Evolutionary conservation across 257 asterid genomes (phyloP), one percentile per base, ranked within the genome.

Genomic region (Apocynum venetum): DNA sequence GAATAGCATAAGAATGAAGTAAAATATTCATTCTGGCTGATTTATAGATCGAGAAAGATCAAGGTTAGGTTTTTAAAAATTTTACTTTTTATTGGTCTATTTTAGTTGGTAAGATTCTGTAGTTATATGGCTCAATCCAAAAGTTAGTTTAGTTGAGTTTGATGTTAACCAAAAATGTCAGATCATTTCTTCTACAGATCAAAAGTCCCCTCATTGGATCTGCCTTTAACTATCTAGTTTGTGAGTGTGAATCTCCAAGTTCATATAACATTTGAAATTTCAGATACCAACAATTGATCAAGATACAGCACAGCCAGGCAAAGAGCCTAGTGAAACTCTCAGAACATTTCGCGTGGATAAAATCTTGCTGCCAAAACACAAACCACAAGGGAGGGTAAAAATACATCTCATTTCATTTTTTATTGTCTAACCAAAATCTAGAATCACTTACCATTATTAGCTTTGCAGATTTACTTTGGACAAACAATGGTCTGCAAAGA

Each of bases 201-300:
- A 63, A 63, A 31, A 63, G 44, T 38, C 31, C 44, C 41, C 40
- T 63, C 4, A 38, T 25, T 4, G 31, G 31, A 25, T 25, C 31
- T 25, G 31, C 31, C 31, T 25, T 25, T 25, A 25, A 63, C 4
- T 11, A 8, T 63, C 1, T 55, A 15, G 55, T 77, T 43, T n/a
- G 12, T 67, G 65, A 38, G 74, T 15, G 9, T 49, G 76, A 44
- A 17, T 55, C 55, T 77, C 63, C 56, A 44, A 53, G 31, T 59
- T 35, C 43, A 44, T n/a, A 7, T n/a, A 59, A 59, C 35, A 8
- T 59, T 59, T 63, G 4, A 63, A 63, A 25, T 74, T 70, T 57
- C 83, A 91, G 96, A 15, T 91, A 49, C 89, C 94, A 38, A 80
- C 85, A 43, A 77, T 91, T 43, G 78, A 89, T 82, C 94, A 86